These are phyloP conservation scores for Mycena vitilis DNA, from an alignment of 768 basidiomycete species.

Conservation along the genomic window DNA sequence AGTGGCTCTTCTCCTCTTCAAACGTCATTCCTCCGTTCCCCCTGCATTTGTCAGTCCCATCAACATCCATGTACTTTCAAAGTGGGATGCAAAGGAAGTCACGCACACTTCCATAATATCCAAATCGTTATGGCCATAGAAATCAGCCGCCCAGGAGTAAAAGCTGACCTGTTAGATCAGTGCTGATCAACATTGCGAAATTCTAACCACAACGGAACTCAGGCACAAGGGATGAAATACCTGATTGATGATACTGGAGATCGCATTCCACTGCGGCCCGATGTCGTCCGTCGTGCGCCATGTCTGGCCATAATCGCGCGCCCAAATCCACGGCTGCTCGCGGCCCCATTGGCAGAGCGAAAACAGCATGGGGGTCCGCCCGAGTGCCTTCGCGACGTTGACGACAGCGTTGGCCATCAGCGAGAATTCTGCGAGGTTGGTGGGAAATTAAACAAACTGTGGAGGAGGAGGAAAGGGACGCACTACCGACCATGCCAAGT, in stretches of 20 bases:
- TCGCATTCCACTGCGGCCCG: neutral
- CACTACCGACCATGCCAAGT: constrained; percentile 66
- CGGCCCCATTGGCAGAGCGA: constrained; percentile 79
- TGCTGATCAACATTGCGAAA: no score
- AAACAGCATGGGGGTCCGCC: constrained; percentile 66
- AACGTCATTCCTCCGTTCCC: constrained; percentile 72
- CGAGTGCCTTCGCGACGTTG: constrained; percentile 57
- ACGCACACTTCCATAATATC: constrained; percentile 61
- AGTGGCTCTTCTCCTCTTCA: constrained; percentile 77
- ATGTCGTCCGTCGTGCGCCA: constrained; percentile 74
- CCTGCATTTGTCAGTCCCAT: constrained; percentile 56
- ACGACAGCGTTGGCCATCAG: constrained; percentile 71
- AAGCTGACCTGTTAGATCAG: constrained; percentile 66
- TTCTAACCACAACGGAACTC: constrained; percentile 34
- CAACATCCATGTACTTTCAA: neutral
- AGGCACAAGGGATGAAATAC: no score
- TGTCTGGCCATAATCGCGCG: constrained; percentile 66
- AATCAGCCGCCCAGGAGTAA: constrained; percentile 69
- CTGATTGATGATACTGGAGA: no score
- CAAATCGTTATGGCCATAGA: constrained; percentile 76
- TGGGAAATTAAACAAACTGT: neutral
- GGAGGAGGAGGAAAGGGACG: constrained; percentile 30
- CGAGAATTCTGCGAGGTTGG: constrained; percentile 57
- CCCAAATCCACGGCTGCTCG: constrained; percentile 77
- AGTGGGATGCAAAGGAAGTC: constrained; percentile 3